Evolutionary conservation across 2,329 filamentous ascomycete genomes (phyloP), one percentile per base, ranked within the genome.

Genomic region (Diaporthe sp.): DNA sequence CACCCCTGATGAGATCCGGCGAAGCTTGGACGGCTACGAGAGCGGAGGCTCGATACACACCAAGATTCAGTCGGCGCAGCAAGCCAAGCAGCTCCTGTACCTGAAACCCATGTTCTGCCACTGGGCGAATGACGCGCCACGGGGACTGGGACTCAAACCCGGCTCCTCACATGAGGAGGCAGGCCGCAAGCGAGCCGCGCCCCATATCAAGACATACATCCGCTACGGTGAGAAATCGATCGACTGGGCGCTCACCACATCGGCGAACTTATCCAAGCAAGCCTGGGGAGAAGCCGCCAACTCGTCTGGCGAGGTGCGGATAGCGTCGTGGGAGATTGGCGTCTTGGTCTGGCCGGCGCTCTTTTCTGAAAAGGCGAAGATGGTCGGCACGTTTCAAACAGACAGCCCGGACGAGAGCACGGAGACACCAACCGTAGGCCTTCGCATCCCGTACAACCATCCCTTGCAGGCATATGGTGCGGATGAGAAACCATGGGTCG

Each of bases 151-250:
- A 19, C 9, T 71, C 27, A 25, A 74, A 7, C 75, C 79, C 22
- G 75, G 77, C 19, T 71, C 74, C 0, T 35, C 55, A 2, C 68
- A 81, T 1, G 80, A 79, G 8, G 86, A 93, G 75, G 89, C 90
- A 12, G 91, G 92, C 1, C 87, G 94, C 71, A 86, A 90, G 63
- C 87, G 91, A 39, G 95, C 94, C 25, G 94, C 94, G 0, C 95
- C 95, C 0, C 95, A 98, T 78, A 94, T 97, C 81, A 98, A 98
- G 82, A 97, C 95, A 0, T 98, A 97, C 79, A 91, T 96, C 58
- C 90, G 94, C 6, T 95, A 88, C 77, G 83, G 85, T 70, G 77
- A 81, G n/a, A 79, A 84, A 25, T 82, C 83, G 0, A 92, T 97
- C 51, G 94, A 97, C 79, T 98, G 95, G 96, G 94, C 94, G 2